These are phyloP conservation scores for Talaromyces sp. DNA, from an alignment of 2,329 filamentous ascomycete genomes.

Conservation along the genomic window DNA sequence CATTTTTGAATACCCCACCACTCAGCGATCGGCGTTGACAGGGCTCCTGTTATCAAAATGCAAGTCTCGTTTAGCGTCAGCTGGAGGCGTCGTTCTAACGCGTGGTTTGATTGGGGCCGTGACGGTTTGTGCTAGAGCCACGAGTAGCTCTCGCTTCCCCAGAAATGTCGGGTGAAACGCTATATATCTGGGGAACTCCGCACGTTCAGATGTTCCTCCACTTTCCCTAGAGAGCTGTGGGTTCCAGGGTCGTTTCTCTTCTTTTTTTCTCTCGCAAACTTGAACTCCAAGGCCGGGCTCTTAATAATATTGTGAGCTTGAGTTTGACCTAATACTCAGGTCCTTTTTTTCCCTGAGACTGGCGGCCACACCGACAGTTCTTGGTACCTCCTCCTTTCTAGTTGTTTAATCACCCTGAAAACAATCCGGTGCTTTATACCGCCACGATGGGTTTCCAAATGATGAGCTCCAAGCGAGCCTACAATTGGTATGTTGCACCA, in stretches of 20 bases:
- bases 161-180: neutral
- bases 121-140: constrained; percentile 11
- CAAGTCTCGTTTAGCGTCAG: constrained; percentile 23
- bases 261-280: neutral
- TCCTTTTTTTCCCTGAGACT: neutral
- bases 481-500: constrained; percentile 31
- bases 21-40: constrained; percentile 26
- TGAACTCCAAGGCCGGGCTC: no score
- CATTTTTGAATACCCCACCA: constrained; percentile 30
- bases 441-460: constrained; percentile 20
- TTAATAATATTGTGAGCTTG: neutral
- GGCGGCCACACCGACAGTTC: neutral
- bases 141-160: constrained; percentile 3
- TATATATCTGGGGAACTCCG: constrained; percentile 23
- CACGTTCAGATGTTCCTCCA: neutral
- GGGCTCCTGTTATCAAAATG: constrained; percentile 19
- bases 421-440: neutral
- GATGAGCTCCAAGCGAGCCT: constrained; percentile 33
- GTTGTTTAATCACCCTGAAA: neutral
- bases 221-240: constrained; percentile 9
- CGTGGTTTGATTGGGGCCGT: constrained; percentile 18
- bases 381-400: neutral
- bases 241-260: neutral
- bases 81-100: constrained; percentile 11
- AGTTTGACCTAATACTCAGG: neutral